Evolutionary conservation across 1,284 basidiomycete species (phyloP).

Genomic region (Apiotrichum mycotoxinovorans): DNA sequence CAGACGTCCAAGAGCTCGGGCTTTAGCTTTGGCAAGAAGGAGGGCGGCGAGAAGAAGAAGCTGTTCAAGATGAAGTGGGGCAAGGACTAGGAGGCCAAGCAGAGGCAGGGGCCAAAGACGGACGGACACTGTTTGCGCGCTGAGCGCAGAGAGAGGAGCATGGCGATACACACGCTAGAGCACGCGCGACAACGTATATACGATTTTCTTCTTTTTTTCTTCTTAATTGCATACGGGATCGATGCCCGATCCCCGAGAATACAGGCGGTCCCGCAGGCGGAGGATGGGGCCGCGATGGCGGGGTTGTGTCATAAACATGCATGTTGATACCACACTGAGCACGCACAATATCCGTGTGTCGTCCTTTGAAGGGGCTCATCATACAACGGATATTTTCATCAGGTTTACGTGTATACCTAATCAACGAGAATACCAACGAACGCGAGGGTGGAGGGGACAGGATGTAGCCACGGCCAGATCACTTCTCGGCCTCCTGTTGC

Average conservation of each 20-base stretch:
- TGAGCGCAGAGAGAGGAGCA: neutral
- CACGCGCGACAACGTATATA: neutral
- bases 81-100: constrained; percentile 2
- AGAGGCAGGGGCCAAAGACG: neutral
- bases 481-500: neutral
- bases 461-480: too few relatives aligned
- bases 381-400: too few relatives aligned
- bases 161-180: neutral
- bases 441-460: too few relatives aligned
- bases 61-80: constrained; percentile 57
- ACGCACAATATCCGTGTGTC: neutral
- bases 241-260: neutral
- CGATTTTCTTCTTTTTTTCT: neutral
- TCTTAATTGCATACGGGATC: neutral
- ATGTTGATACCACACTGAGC: constrained; percentile 3
- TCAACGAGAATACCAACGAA: too few relatives aligned
- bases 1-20: constrained; percentile 14
- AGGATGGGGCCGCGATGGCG: neutral
- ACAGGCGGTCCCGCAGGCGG: neutral
- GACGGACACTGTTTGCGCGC: neutral
- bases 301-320: constrained; percentile 4
- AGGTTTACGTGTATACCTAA: too few relatives aligned
- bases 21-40: constrained; percentile 47
- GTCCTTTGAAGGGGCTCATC: too few relatives aligned
- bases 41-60: constrained; percentile 64